phyloP scores from a whole-genome alignment of 148 eudicot genomes.

The Mesembryanthemum crystallinum region DNA sequence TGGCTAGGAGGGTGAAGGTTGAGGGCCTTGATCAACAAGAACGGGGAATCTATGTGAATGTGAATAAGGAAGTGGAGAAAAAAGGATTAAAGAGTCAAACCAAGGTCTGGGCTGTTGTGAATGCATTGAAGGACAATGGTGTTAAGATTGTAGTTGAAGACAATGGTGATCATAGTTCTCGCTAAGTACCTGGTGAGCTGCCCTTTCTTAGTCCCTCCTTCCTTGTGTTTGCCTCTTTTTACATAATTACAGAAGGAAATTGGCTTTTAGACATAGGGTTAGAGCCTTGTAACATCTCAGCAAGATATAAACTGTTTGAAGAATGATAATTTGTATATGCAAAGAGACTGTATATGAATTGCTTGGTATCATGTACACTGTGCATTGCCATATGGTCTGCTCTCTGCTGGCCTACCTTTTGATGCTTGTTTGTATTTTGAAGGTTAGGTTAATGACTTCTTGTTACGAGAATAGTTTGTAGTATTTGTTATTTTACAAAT shows the following conservation, averaged over 20 bases:
- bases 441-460: background rate
- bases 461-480: too few relatives aligned
- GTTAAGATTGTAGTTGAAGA: conserved; percentile 44
- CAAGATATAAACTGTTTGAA: conserved; percentile 6
- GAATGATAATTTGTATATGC: background rate
- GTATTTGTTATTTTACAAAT: too few relatives aligned
- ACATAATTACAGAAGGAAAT: background rate
- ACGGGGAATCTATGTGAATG: conserved; percentile 55
- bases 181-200: background rate
- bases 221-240: background rate
- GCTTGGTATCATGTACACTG: background rate
- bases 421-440: background rate
- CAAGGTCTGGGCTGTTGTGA: conserved; percentile 50
- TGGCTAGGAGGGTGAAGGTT: conserved; percentile 71
- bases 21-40: conserved; percentile 66
- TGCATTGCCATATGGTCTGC: background rate
- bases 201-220: conserved; percentile 14
- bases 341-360: background rate
- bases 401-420: background rate
- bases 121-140: conserved; percentile 56
- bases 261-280: too few relatives aligned
- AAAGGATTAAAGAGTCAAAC: conserved; percentile 54
- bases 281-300: background rate
- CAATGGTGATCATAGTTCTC: conserved; percentile 9
- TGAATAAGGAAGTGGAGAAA: conserved; percentile 64